These are phyloP conservation scores for Lolium perenne DNA, from an alignment of 176 grass and related monocot genomes.

Conservation along the genomic window DNA sequence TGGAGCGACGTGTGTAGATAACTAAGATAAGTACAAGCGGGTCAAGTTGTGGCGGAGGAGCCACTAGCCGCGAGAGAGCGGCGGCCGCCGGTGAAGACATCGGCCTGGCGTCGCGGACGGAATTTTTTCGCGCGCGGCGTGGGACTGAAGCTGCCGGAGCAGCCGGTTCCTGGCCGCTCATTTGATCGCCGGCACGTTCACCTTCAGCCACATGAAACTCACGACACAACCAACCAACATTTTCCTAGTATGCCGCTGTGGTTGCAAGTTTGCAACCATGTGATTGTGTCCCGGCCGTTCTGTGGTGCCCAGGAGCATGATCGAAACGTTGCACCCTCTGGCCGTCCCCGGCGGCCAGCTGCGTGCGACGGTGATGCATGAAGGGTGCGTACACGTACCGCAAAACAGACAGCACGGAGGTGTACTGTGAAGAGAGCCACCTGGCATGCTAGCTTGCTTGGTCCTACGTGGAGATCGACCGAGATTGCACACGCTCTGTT, in stretches of 20 bases:
- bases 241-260: background rate
- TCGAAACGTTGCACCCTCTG: too few species aligned
- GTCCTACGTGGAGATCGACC: too few species aligned
- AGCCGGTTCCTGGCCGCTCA: background rate
- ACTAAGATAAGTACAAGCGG: background rate
- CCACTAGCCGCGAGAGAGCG: background rate
- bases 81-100: background rate
- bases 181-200: background rate
- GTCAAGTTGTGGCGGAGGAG: slow-evolving; percentile 35
- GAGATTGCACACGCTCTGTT: too few species aligned
- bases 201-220: too few species aligned
- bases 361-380: too few species aligned
- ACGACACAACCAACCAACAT: background rate
- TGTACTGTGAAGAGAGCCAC: too few species aligned
- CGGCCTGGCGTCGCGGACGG: background rate
- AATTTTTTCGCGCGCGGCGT: background rate
- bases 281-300: background rate
- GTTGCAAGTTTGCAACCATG: background rate
- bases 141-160: background rate
- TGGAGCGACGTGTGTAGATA: slow-evolving; percentile 32
- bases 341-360: too few species aligned
- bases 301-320: too few species aligned
- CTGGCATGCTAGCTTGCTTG: too few species aligned
- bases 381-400: too few species aligned
- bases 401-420: too few species aligned